These are phyloP conservation scores for Bacidia rubella DNA, from an alignment of 495 filamentous ascomycete species.

Conservation along the genomic window DNA sequence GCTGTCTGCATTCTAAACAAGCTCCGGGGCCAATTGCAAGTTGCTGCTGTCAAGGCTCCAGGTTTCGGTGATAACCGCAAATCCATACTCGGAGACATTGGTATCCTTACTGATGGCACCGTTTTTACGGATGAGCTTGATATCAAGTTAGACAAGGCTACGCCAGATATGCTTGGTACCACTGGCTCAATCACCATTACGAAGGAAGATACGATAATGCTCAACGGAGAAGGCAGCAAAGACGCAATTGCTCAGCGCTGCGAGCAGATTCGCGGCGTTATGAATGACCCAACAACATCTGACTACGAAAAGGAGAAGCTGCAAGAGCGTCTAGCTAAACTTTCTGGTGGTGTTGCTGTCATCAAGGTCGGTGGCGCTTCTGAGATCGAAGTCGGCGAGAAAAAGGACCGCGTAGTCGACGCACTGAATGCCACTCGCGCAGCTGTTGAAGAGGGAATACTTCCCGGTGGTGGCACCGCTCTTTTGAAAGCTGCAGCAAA, in stretches of 20 bases:
- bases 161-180: constrained; percentile 86
- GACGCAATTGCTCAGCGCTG: constrained; percentile 87
- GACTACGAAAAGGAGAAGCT: constrained; percentile 99
- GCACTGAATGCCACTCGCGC: constrained; percentile 96
- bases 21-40: constrained; percentile 97
- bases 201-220: constrained; percentile 98
- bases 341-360: constrained; percentile 96
- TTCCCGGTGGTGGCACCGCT: constrained; percentile 95
- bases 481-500: constrained; percentile 94
- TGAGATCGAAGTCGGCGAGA: constrained; percentile 97
- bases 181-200: constrained; percentile 98
- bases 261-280: constrained; percentile 97
- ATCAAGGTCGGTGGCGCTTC: constrained; percentile 97
- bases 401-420: constrained; percentile 99
- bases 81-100: constrained; percentile 94
- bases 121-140: constrained; percentile 98
- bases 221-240: constrained; percentile 95
- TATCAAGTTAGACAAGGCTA: constrained; percentile 96
- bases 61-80: constrained; percentile 99
- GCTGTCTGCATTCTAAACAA: constrained; percentile 99
- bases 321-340: constrained; percentile 97
- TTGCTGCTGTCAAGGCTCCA: constrained; percentile 95
- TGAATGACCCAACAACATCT: constrained; percentile 80
- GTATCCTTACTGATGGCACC: constrained; percentile 85
- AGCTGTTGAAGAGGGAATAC: constrained; percentile 96